Base-by-base conservation (phyloP, 257 asterid species). In the Fraxinus quadrangulata region DNA sequence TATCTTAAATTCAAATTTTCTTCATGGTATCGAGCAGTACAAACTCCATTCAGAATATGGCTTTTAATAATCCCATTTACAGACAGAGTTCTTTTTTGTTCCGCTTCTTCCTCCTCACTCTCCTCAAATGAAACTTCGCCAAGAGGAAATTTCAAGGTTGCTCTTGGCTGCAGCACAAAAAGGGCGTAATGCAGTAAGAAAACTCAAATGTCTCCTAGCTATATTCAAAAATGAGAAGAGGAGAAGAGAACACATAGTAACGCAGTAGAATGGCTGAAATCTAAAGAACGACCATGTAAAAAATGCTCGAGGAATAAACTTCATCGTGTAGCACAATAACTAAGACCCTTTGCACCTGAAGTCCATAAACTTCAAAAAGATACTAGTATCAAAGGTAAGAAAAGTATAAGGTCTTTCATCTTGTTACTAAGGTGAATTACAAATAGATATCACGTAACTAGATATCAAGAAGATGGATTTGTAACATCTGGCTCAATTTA, bases 111-210 rank as follows among this genome's bases (percentile, higher is more conserved):
- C 67, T 87, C 97, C 28, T 85, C 96, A 86, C 73, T 93, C 84
- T 93, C 97, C 83, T 85, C 87, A 26, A 95, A 71, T 54, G 96
- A 86, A 85, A 95, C 79, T 89, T 95, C 98, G 36, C 99, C 99
- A 26, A 79, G 78, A 69, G 99, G 97, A 79, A 90, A 95, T 85
- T 84, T 91, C 26, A 93, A 75, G 73, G 94, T 87, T 79, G 98
- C 94, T 81, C 77, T 91, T 23, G 98, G 98, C 98, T 94, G 94
- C 83, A 85, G 77, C 36, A 82, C 4, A 66, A 61, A 61, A 36
- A 26, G 21, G 5, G 5, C 59, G 39, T 14, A 47, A 82, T 33
- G 68, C 28, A 23, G 51, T n/a, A 39, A 70, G 69, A 31, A 26
- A 7, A 37, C 24, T 1, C 6, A 56, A 49, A 24, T 13, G 1